These are phyloP conservation scores for Corchorus olitorius DNA, from an alignment of 345 rosid species.

Conservation along the genomic window DNA sequence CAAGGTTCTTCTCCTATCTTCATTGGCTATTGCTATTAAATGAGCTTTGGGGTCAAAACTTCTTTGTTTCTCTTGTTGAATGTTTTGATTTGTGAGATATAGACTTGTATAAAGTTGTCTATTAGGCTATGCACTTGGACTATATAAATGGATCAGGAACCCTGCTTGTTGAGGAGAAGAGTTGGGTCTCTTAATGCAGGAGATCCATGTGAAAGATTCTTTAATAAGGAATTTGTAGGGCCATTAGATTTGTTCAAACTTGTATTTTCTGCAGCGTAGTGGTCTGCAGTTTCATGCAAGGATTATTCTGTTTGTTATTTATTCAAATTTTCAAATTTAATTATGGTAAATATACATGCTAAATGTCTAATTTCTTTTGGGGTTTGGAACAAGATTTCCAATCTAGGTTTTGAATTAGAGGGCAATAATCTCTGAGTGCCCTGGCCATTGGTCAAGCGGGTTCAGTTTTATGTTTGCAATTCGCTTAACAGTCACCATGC, in stretches of 20 bases:
- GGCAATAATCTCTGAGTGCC: not conserved
- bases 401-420: not conserved
- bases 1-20: not conserved
- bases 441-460: not conserved
- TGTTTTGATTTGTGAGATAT: not conserved
- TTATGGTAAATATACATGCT: not conserved
- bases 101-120: too few species aligned
- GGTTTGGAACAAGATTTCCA: not conserved
- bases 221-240: not conserved
- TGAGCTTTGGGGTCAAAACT: not conserved
- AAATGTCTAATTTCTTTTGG: not conserved
- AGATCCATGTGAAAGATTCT: not conserved
- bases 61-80: not conserved
- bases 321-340: not conserved
- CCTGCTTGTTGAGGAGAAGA: not conserved
- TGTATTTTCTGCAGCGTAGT: not conserved
- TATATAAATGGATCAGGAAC: slow-evolving; percentile 1
- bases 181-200: not conserved
- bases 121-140: not conserved
- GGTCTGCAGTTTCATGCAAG: slow-evolving; percentile 4
- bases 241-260: not conserved
- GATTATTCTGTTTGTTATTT: not conserved
- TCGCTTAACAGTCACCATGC: not conserved
- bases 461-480: not conserved
- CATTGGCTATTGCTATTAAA: not conserved